Evolutionary conservation across 1,284 basidiomycete genomes (phyloP), one percentile per base, ranked within the genome.

Genomic region (Fomitopsis betulina): DNA sequence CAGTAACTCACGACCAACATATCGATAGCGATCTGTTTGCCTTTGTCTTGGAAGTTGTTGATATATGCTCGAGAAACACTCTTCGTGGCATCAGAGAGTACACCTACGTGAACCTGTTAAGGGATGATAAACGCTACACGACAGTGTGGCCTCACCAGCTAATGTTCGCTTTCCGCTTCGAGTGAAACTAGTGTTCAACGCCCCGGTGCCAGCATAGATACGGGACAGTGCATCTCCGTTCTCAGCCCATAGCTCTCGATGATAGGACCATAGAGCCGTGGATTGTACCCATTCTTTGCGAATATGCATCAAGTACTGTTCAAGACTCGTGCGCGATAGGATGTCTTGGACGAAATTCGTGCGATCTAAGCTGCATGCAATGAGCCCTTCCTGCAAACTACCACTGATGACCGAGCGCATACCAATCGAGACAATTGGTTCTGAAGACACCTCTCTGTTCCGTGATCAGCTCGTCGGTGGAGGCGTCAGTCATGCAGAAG

Each of bases 271-370:
- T 5, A 99, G 75, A 7, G 84, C 75, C 58, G 76, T 79, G 3
- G 84, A 83, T 50, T 82, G 79, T n/a, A 85, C 70, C 89, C 90
- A 93, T 70, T 91, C 89, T 9, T 81, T 81, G 47, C 85, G 84
- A 54, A 88, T 82, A 35, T 89, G 81, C 52, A 78, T 68, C 35
- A 93, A 78, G 65, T 88, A 93, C 63, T 90, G 85, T 63, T 93
- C 87, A 12, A 96, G 77, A 0, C 86, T 84, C 33, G 82, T 82
- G 5, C 87, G 83, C 1, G 93, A 95, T 42, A 97, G 77, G 60
- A 96, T 92, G 67, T 98, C 96, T 74, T 98, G 91, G 1, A 98
- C 86, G 63, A 97, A 97, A 71, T 99, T 99, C n/a, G 97, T 99
- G 39, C 97, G 87, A 70, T 98, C 96, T 61, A 98, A 77, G 71